These are phyloP conservation scores for Phaeosphaeria sp. DNA, from an alignment of 2,329 filamentous ascomycete genomes.

Conservation along the genomic window DNA sequence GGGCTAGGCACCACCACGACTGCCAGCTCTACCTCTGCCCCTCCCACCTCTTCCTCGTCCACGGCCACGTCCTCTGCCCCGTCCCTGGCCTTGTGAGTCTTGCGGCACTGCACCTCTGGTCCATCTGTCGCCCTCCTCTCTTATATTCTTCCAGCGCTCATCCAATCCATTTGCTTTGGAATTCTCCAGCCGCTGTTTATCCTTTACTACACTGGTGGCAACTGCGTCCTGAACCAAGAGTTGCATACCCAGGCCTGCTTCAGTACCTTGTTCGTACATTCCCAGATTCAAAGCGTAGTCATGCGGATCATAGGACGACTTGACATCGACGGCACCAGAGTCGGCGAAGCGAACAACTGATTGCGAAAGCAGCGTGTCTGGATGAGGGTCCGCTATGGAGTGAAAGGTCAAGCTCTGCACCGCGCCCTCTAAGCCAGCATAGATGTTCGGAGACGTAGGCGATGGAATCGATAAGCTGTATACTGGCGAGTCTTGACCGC, in stretches of 20 bases:
- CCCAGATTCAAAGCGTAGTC: slow-evolving; percentile 51
- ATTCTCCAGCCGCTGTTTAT: slow-evolving; percentile 16
- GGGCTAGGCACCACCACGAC: not conserved
- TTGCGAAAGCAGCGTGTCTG: slow-evolving; percentile 49
- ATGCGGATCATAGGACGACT: slow-evolving; percentile 38
- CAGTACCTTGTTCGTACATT: slow-evolving; percentile 54
- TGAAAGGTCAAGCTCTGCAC: slow-evolving; percentile 54
- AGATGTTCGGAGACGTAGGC: slow-evolving; percentile 52
- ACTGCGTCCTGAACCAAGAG: slow-evolving; percentile 49
- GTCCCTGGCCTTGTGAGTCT: not conserved
- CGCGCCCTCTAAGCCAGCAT: slow-evolving; percentile 56
- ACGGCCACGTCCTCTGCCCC: slow-evolving; percentile 5
- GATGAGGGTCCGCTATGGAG: slow-evolving; percentile 49
- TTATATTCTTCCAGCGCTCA: slow-evolving; percentile 49
- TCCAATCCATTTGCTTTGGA: slow-evolving; percentile 35
- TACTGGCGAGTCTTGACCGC: slow-evolving; percentile 49
- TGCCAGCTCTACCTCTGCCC: not conserved
- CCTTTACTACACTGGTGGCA: slow-evolving; percentile 26
- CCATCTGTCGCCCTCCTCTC: slow-evolving; percentile 20
- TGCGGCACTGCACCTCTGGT: not conserved
- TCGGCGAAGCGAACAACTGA: slow-evolving; percentile 18
- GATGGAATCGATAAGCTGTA: slow-evolving; percentile 58
- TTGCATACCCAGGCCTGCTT: slow-evolving; percentile 45
- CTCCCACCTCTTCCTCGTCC: not conserved
- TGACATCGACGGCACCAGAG: slow-evolving; percentile 28